Percentiles rank a stretch among this genome's conserved stretches.
phyloP scores from a whole-genome alignment of 768 basidiomycete genomes.

The Lepiota brunneoincarnata region DNA sequence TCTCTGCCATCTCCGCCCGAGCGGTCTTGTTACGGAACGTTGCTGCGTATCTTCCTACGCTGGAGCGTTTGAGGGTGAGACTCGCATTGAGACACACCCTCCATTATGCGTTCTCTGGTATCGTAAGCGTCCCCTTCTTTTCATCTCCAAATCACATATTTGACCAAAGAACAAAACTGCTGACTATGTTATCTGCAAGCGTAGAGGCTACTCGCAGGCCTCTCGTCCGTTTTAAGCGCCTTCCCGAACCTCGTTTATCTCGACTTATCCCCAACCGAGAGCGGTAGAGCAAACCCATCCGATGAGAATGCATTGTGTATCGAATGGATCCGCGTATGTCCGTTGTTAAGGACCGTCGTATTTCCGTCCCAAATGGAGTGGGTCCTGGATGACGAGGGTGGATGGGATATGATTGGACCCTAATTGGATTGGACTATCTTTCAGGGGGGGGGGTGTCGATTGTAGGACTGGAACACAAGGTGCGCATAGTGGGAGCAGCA shows the following conservation, averaged over 20 bases:
- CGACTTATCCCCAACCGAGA: constrained; percentile 61
- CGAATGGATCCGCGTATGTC: constrained; percentile 55
- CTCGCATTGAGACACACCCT: constrained; percentile 65
- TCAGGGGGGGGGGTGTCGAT: constrained; percentile 6
- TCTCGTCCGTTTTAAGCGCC: constrained; percentile 53
- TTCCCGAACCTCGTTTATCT: constrained; percentile 49
- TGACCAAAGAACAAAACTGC: neutral
- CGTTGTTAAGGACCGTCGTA: constrained; percentile 46
- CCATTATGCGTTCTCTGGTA: constrained; percentile 60
- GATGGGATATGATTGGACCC: constrained; percentile 23
- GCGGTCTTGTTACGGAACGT: constrained; percentile 55
- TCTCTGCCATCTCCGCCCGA: constrained; percentile 58
- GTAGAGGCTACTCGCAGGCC: constrained; percentile 56
- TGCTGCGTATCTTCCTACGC: constrained; percentile 44
- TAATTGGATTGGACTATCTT: neutral
- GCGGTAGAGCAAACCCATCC: constrained; percentile 36
- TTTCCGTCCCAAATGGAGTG: constrained; percentile 59
- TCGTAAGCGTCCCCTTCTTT: constrained; percentile 44
- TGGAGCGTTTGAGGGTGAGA: constrained; percentile 51
- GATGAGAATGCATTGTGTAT: constrained; percentile 53
- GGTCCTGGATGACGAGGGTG: constrained; percentile 30
- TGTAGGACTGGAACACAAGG: constrained; percentile 6
- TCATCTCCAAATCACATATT: constrained; percentile 10
- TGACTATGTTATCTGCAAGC: constrained; percentile 10
- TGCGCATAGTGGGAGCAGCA: neutral